Evolutionary conservation across 208 protist genomes (phyloP).

Genomic region (Naegleria fowleri): DNA sequence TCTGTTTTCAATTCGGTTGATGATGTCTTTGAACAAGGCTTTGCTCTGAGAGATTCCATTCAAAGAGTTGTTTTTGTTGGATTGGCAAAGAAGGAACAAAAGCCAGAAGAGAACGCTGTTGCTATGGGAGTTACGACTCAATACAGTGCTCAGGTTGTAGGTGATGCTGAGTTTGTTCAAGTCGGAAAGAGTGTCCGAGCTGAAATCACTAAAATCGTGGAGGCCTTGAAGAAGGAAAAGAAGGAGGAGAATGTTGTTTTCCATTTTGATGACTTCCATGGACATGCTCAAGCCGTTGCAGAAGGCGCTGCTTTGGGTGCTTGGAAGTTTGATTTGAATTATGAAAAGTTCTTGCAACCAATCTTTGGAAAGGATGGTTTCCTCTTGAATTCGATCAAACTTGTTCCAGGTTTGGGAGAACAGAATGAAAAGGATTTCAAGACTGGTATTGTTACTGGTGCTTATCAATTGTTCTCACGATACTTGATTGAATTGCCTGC

Average conservation of each 20-base stretch:
- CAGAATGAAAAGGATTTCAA: neutral
- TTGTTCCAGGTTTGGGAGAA: neutral
- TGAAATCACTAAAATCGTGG: neutral
- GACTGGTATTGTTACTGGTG: neutral
- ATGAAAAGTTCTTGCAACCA: neutral
- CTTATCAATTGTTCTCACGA: neutral
- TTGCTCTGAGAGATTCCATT: neutral
- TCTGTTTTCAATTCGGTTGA: neutral
- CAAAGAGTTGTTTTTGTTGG: slow-evolving; percentile 9
- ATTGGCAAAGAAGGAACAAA: neutral
- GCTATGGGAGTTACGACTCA: neutral
- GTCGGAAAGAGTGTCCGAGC: neutral
- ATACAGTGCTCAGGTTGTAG: neutral
- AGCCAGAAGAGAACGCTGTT: neutral
- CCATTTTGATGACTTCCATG: neutral
- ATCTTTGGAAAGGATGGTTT: neutral
- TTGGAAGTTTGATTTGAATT: slow-evolving; percentile 11
- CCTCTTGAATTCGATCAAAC: neutral
- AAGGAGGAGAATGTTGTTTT: neutral
- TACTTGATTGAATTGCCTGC: neutral
- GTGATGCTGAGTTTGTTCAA: neutral
- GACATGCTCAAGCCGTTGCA: neutral
- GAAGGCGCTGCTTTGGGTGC: neutral
- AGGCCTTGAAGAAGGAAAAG: neutral
- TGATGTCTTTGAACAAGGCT: neutral